Evolutionary conservation across 768 basidiomycete species (phyloP).

Genomic region (Lyophyllum decastes): DNA sequence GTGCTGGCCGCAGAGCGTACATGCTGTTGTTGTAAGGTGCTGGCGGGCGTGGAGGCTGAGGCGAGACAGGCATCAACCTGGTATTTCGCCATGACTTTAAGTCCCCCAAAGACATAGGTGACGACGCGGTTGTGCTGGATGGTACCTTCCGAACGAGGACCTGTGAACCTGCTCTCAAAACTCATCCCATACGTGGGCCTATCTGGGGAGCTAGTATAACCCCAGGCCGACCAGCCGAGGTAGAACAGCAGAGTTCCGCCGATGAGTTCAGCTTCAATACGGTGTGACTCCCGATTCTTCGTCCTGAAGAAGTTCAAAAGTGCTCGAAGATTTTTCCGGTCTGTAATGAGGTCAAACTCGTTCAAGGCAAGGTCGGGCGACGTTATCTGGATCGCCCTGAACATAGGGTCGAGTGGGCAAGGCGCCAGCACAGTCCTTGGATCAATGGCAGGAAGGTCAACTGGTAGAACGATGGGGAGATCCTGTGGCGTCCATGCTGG

Average conservation of each 20-base stretch:
- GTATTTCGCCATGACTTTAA: constrained; percentile 30
- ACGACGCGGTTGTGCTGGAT: constrained; percentile 20
- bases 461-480: constrained; percentile 12
- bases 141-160: constrained; percentile 10
- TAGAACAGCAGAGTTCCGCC: constrained; percentile 18
- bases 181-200: constrained; percentile 13
- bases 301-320: constrained; percentile 16
- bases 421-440: constrained; percentile 11
- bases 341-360: constrained; percentile 18
- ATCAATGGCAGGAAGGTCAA: constrained; percentile 13
- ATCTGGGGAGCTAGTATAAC: background rate
- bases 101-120: constrained; percentile 19
- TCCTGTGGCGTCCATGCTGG: constrained; percentile 17
- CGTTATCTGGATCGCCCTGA: constrained; percentile 11
- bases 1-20: background rate
- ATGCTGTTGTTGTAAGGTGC: background rate
- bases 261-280: constrained; percentile 20
- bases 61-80: constrained; percentile 29
- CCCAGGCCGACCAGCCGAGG: constrained; percentile 18
- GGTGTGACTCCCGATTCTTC: constrained; percentile 1
- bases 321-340: constrained; percentile 19
- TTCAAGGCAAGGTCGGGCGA: constrained; percentile 13
- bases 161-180: constrained; percentile 19
- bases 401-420: constrained; percentile 15
- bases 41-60: background rate